phyloP scores from a whole-genome alignment of 352 stramenopile species.

The Phytophthora fragariaefolia region DNA sequence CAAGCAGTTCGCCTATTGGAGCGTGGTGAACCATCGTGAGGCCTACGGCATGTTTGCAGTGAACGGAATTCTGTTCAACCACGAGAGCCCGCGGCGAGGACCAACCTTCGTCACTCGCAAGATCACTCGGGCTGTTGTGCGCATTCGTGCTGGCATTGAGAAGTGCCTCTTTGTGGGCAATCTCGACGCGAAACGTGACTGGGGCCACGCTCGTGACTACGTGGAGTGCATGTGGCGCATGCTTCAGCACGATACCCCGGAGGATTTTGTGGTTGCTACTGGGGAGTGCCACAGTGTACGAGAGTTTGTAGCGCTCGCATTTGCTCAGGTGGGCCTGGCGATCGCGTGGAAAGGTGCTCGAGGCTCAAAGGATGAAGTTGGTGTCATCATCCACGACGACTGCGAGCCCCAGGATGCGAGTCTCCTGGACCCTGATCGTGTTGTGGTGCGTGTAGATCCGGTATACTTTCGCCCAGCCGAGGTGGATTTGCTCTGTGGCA shows the following conservation, averaged over 20 bases:
- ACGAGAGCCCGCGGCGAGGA: slow-evolving; percentile 97
- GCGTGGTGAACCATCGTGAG: slow-evolving; percentile 99
- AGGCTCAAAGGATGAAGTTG: slow-evolving; percentile 94
- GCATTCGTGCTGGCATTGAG: slow-evolving; percentile 92
- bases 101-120: slow-evolving; percentile 99
- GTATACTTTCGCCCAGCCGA: slow-evolving; percentile 98
- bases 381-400: slow-evolving; percentile 79
- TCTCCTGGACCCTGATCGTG: slow-evolving; percentile 69
- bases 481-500: slow-evolving; percentile 97
- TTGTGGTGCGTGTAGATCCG: slow-evolving; percentile 96
- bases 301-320: slow-evolving; percentile 98
- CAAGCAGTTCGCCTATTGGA: slow-evolving; percentile 99
- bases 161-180: slow-evolving; percentile 98
- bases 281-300: slow-evolving; percentile 98
- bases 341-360: slow-evolving; percentile 93
- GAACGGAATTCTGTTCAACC: slow-evolving; percentile 99
- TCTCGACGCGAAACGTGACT: slow-evolving; percentile 98
- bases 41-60: slow-evolving; percentile 95
- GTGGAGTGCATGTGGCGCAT: slow-evolving; percentile 99
- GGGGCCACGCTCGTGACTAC: slow-evolving; percentile 98
- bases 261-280: slow-evolving; percentile 92
- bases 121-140: slow-evolving; percentile 96
- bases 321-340: slow-evolving; percentile 86
- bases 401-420: slow-evolving; percentile 3
- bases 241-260: slow-evolving; percentile 86